These are phyloP conservation scores for Crucibulum laeve DNA, from an alignment of 768 basidiomycete genomes.

Conservation along the genomic window DNA sequence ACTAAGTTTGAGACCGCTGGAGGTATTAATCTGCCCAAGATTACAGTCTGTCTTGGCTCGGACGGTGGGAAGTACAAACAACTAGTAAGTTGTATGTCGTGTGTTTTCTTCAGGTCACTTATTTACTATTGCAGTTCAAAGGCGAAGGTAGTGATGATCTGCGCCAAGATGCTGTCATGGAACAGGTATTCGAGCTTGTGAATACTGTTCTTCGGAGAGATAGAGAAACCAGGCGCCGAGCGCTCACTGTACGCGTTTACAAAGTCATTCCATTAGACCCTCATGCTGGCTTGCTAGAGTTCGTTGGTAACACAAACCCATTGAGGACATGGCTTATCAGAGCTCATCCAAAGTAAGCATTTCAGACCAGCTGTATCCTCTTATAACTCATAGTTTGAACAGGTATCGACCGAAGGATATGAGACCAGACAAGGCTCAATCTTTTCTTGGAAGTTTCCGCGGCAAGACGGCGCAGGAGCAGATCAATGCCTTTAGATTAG, in stretches of 20 bases:
- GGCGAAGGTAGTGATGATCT: conserved; percentile 88
- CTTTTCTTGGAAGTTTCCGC: conserved; percentile 11
- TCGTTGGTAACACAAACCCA: conserved; percentile 74
- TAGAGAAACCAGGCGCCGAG: conserved; percentile 68
- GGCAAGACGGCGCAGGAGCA: neutral
- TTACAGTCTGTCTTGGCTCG: conserved; percentile 62
- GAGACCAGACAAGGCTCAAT: conserved; percentile 21
- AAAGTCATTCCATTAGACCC: conserved; percentile 82
- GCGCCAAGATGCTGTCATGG: conserved; percentile 98
- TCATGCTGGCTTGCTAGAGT: conserved; percentile 85
- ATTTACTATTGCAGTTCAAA: conserved; percentile 63
- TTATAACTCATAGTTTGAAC: neutral
- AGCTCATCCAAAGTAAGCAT: conserved; percentile 59
- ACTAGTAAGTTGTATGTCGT: conserved; percentile 48
- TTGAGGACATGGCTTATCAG: conserved; percentile 55
- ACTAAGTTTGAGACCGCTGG: conserved; percentile 59
- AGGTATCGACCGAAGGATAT: conserved; percentile 60
- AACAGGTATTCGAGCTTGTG: conserved; percentile 91
- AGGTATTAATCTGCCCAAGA: conserved; percentile 82
- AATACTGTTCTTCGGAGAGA: conserved; percentile 75
- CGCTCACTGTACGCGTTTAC: conserved; percentile 77
- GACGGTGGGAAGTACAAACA: conserved; percentile 70
- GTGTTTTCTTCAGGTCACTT: neutral
- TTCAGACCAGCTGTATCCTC: neutral
- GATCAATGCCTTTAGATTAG: conserved; percentile 22